Percentiles rank a stretch among this genome's conserved stretches.
Evolutionary conservation across 139 green algal species (phyloP).

Genomic region (Picochlorum sp.): DNA sequence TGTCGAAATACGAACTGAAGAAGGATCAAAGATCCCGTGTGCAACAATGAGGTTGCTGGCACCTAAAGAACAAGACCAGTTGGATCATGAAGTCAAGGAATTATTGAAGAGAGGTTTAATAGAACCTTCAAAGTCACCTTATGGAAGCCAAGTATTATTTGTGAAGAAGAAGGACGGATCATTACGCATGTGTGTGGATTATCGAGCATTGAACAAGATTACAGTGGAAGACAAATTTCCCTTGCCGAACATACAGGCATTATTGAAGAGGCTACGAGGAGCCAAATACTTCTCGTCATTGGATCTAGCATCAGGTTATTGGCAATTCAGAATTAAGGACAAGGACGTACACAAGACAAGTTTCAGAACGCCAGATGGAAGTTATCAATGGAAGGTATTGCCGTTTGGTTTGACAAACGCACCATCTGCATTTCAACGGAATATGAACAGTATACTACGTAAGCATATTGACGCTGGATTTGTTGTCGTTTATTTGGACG

Average conservation of each 20-base stretch:
- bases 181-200: slow-evolving; percentile 48
- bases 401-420: slow-evolving; percentile 43
- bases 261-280: slow-evolving; percentile 32
- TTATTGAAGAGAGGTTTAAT: slow-evolving; percentile 46
- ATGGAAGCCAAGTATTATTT: slow-evolving; percentile 40
- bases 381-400: slow-evolving; percentile 29
- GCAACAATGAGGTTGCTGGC: slow-evolving; percentile 28
- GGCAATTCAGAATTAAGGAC: slow-evolving; percentile 20
- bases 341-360: slow-evolving; percentile 34
- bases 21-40: slow-evolving; percentile 14
- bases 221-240: slow-evolving; percentile 43
- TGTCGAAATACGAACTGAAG: slow-evolving; percentile 19
- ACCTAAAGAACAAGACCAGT: slow-evolving; percentile 35
- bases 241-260: slow-evolving; percentile 40
- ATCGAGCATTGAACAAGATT: slow-evolving; percentile 35
- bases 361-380: slow-evolving; percentile 25
- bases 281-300: slow-evolving; percentile 31
- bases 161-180: slow-evolving; percentile 43
- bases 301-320: slow-evolving; percentile 34
- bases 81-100: slow-evolving; percentile 33
- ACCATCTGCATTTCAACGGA: slow-evolving; percentile 41
- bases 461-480: slow-evolving; percentile 29
- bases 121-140: slow-evolving; percentile 35
- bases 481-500: slow-evolving; percentile 54
- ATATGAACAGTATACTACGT: slow-evolving; percentile 46